Percentiles rank a stretch among this genome's conserved stretches.
These are phyloP conservation scores for Eutrema salsugineum DNA, from an alignment of 441 rosid genomes.

Conservation along the genomic window DNA sequence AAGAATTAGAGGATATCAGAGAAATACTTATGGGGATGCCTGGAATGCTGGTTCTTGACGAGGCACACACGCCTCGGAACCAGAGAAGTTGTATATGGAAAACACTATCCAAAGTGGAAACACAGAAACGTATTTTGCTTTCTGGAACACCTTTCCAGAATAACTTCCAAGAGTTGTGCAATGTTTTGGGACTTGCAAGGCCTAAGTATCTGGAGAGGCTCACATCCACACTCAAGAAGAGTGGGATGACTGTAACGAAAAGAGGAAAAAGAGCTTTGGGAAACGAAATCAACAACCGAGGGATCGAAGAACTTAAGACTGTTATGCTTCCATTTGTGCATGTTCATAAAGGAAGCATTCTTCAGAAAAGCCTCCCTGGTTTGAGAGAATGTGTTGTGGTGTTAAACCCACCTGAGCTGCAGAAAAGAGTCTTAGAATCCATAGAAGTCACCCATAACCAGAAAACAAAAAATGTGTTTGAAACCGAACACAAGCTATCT, in stretches of 20 bases:
- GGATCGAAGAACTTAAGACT: slow-evolving; percentile 30
- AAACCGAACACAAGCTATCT: slow-evolving; percentile 36
- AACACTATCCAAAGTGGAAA: slow-evolving; percentile 47
- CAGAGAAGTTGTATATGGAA: slow-evolving; percentile 54
- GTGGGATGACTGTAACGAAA: slow-evolving; percentile 27
- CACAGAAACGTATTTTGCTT: slow-evolving; percentile 62
- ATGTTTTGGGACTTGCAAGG: slow-evolving; percentile 33
- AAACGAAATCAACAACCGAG: slow-evolving; percentile 17
- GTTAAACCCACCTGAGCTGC: slow-evolving; percentile 47
- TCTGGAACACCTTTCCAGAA: slow-evolving; percentile 93
- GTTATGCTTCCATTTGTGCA: slow-evolving; percentile 61
- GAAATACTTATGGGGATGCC: slow-evolving; percentile 50
- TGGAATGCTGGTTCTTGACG: slow-evolving; percentile 62
- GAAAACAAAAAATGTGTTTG: slow-evolving; percentile 22
- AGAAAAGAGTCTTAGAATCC: slow-evolving; percentile 44
- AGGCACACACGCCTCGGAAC: slow-evolving; percentile 84
- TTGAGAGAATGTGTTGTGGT: slow-evolving; percentile 56
- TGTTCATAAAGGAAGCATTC: slow-evolving; percentile 68
- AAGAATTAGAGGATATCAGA: slow-evolving; percentile 30
- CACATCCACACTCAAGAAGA: slow-evolving; percentile 26
- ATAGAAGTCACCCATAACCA: slow-evolving; percentile 20
- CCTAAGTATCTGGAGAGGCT: slow-evolving; percentile 29
- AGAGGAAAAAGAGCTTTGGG: slow-evolving; percentile 9
- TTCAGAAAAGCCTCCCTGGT: slow-evolving; percentile 69
- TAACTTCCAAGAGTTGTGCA: slow-evolving; percentile 66